phyloP scores from a whole-genome alignment of 208 protist genomes.

The Acanthamoeba lenticulata region DNA sequence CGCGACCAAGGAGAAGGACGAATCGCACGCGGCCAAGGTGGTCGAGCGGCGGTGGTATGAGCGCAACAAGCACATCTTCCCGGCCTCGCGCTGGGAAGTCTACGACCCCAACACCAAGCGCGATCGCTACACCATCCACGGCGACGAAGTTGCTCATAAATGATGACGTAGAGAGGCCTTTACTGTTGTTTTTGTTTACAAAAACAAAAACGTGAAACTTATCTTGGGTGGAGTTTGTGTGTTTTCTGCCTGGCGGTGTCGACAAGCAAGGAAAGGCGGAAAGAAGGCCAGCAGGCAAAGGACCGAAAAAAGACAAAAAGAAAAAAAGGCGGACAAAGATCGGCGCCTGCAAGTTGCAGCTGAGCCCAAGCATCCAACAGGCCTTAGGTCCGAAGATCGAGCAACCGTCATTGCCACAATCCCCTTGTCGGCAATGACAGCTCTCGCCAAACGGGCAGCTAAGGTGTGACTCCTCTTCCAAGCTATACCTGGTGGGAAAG shows the following conservation, averaged over 20 bases:
- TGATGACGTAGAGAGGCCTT: neutral
- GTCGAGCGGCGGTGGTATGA: constrained; percentile 89
- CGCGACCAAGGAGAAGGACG: constrained; percentile 88
- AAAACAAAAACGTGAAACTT: too few species aligned
- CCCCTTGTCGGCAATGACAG: neutral
- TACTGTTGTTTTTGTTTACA: neutral
- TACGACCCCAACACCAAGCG: constrained; percentile 84
- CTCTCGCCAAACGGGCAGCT: neutral
- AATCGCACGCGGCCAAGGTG: constrained; percentile 88
- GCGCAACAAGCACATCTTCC: constrained; percentile 92
- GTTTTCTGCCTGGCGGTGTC: neutral
- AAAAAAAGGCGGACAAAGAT: too few species aligned
- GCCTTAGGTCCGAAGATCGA: too few species aligned
- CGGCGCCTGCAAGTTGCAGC: too few species aligned
- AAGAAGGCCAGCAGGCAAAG: too few species aligned
- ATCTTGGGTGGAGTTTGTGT: too few species aligned
- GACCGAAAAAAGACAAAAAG: too few species aligned
- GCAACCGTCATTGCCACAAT: neutral
- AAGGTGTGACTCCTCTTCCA: neutral
- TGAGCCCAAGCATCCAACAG: too few species aligned
- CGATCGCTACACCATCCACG: constrained; percentile 83
- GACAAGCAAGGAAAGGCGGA: too few species aligned
- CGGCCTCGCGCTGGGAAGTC: constrained; percentile 88
- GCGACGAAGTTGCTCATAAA: constrained; percentile 64
- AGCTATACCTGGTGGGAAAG: too few species aligned